A percentile compares a stretch with the other conserved stretches of the same genome.
Evolutionary conservation across 2,329 filamentous ascomycete species (phyloP).

Genomic region (Pestalotiopsis sp.): DNA sequence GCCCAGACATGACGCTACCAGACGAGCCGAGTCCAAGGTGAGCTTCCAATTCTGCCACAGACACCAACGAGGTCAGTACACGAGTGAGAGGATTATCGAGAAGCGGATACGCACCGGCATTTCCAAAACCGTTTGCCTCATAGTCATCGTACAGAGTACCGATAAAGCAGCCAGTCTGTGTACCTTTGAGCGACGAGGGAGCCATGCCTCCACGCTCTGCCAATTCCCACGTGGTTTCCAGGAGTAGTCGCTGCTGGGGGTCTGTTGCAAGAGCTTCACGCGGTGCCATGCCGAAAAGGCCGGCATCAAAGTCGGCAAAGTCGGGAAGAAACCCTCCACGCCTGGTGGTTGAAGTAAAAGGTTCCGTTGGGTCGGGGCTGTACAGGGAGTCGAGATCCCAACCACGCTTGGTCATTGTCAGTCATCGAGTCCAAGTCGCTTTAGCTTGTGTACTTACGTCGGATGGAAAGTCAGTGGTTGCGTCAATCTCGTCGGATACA

Average conservation of each 20-base stretch:
- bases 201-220: slow-evolving; percentile 9
- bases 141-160: slow-evolving; percentile 9
- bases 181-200: slow-evolving; percentile 4
- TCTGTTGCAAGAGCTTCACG: slow-evolving; percentile 7
- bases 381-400: slow-evolving; percentile 4
- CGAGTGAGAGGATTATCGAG: background rate
- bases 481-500: slow-evolving; percentile 6
- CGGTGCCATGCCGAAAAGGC: slow-evolving; percentile 6
- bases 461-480: slow-evolving; percentile 4
- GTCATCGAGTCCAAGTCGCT: background rate
- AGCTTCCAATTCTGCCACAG: slow-evolving; percentile 4
- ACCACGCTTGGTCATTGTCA: slow-evolving; percentile 4
- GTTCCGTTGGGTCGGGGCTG: slow-evolving; percentile 3
- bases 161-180: slow-evolving; percentile 8
- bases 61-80: background rate
- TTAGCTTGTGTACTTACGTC: slow-evolving; percentile 1
- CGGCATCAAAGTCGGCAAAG: slow-evolving; percentile 9
- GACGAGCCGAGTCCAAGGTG: slow-evolving; percentile 7
- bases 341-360: slow-evolving; percentile 7
- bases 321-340: slow-evolving; percentile 5
- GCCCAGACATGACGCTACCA: slow-evolving; percentile 5
- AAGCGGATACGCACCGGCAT: background rate
- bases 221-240: slow-evolving; percentile 10
- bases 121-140: slow-evolving; percentile 8
- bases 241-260: slow-evolving; percentile 7